Evolutionary conservation across 192 early-diverging fungal species (phyloP).

Genomic region (Pilaira anomala): DNA sequence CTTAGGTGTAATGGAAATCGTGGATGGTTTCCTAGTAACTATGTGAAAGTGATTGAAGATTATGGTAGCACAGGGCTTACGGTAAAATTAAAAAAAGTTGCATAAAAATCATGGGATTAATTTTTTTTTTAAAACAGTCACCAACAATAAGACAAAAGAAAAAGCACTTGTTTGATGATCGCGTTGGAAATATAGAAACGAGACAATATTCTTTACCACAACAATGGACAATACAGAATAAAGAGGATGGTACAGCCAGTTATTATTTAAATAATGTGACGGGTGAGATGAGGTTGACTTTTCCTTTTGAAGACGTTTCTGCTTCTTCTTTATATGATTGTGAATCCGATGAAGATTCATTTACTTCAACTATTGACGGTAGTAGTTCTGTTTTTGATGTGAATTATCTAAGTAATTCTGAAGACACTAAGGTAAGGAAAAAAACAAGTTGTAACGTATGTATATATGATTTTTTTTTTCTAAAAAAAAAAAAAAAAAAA

Average conservation of each 20-base stretch:
- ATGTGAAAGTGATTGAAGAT: slow-evolving; percentile 60
- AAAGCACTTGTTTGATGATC: background rate
- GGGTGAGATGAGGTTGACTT: slow-evolving; percentile 29
- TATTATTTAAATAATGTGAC: slow-evolving; percentile 36
- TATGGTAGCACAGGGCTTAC: slow-evolving; percentile 1
- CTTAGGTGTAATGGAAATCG: slow-evolving; percentile 59
- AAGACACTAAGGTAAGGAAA: too few relatives aligned
- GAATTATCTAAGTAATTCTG: too few relatives aligned
- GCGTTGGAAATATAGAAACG: background rate
- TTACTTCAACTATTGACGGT: slow-evolving; percentile 6
- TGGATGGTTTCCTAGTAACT: slow-evolving; percentile 92
- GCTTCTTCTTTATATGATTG: slow-evolving; percentile 8
- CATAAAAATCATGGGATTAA: background rate
- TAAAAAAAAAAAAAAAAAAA: too few relatives aligned
- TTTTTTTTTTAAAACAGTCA: background rate
- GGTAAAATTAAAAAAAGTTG: background rate
- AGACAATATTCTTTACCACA: slow-evolving; percentile 2
- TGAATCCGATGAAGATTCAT: slow-evolving; percentile 14
- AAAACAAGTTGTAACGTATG: too few relatives aligned
- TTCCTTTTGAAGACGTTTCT: slow-evolving; percentile 12
- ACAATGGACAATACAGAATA: slow-evolving; percentile 18
- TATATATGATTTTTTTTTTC: too few relatives aligned
- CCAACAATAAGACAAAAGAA: background rate
- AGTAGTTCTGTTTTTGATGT: slow-evolving; percentile 9
- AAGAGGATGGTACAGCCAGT: slow-evolving; percentile 29